These are phyloP conservation scores for Leccinum boreale DNA, from an alignment of 768 basidiomycete genomes.

Conservation along the genomic window DNA sequence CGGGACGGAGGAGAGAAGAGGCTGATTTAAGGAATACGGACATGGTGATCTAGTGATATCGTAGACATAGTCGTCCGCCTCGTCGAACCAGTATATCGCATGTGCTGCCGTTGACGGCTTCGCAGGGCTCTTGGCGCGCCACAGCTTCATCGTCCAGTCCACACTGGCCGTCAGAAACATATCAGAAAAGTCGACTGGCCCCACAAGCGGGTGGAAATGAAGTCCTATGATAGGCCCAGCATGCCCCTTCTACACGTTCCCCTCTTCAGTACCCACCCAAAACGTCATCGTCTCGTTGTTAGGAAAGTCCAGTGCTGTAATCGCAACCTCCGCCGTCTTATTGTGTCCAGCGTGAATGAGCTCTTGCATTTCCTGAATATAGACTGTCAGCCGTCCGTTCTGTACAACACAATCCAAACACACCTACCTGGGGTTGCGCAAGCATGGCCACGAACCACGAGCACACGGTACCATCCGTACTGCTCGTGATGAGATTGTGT, in stretches of 20 bases:
- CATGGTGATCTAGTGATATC: conserved; percentile 57
- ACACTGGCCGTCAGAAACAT: conserved; percentile 90
- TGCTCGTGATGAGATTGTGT: conserved; percentile 93
- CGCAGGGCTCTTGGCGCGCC: conserved; percentile 77
- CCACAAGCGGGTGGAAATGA: conserved; percentile 89
- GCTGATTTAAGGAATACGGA: not conserved
- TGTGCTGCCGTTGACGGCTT: conserved; percentile 62
- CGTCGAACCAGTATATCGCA: conserved; percentile 86
- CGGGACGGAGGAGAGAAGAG: too few species aligned
- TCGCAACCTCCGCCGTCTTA: conserved; percentile 95
- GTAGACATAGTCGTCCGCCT: conserved; percentile 98
- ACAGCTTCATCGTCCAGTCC: conserved; percentile 98
- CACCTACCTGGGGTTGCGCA: conserved; percentile 85
- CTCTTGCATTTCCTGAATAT: conserved; percentile 85
- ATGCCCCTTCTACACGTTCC: conserved; percentile 91
- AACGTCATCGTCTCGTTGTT: conserved; percentile 96
- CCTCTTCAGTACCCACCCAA: conserved; percentile 98
- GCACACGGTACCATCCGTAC: conserved; percentile 95
- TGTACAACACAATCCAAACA: not conserved
- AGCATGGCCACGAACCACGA: conserved; percentile 99
- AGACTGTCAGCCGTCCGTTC: not conserved
- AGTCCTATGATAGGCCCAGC: conserved; percentile 91
- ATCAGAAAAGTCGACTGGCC: conserved; percentile 93
- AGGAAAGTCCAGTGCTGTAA: conserved; percentile 92
- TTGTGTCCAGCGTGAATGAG: conserved; percentile 86